Evolutionary conservation across 805 yeast genomes (phyloP), one percentile per base, ranked within the genome.

Genomic region (Nakazawaea wickerhamii): DNA sequence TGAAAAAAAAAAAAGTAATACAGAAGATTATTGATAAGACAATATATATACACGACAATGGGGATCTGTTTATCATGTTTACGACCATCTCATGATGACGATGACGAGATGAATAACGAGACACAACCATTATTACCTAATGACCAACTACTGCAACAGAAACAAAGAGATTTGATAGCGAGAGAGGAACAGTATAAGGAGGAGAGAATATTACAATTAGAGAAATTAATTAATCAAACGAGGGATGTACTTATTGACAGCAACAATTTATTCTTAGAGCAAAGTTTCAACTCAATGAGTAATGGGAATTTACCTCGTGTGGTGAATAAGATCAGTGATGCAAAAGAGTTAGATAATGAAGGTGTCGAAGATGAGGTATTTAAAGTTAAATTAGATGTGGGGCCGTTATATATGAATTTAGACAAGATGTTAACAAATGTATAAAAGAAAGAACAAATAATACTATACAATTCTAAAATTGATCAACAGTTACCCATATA

Each of bases 401-500:
- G 21, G n/a, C 27, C 38, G 5, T 43, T 43, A n/a, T 43, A 14
- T n/a, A 20, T 43, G 46, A 22, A 43, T 19, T 21, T 43, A 15
- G 42, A 37, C 7, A 38, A 31, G 11, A 19, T 27, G 28, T 4
- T 25, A 11, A 33, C 19, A 11, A n/a, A 25, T 36, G 2, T 2
- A 17, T 36, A 8, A 5, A 17, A 25, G 27, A 25, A 25, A 25
- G 27, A 25, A n/a, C n/a, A n/a, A n/a, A n/a, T n/a, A n/a, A n/a
- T n/a, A n/a, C n/a, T n/a, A n/a, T n/a, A 21, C 8, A 10, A 10
- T 8, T 10, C 15, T 27, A 43, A 27, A 38, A 48, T 27, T 48
- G 63, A 28, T 64, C 55, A 20, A 70, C 68, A 41, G 59, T 65
- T 13, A 68, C 52, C 75, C 75, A 70, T 11, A 68, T 45, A 21